These are phyloP conservation scores for Citrus sinensis DNA, from an alignment of 345 rosid species.

Conservation along the genomic window DVS_A1.0 CM039161.1:3043001-3043500, in stretches of 20 bases:
- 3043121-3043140: slow-evolving; percentile 39
- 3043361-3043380: slow-evolving; percentile 67
- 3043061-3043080: slow-evolving; percentile 79
- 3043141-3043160: slow-evolving; percentile 55
- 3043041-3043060: slow-evolving; percentile 40
- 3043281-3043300: slow-evolving; percentile 82
- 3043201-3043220: slow-evolving; percentile 74
- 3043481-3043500: slow-evolving; percentile 64
- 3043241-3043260: slow-evolving; percentile 64
- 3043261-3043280: slow-evolving; percentile 51
- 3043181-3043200: slow-evolving; percentile 89
- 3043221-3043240: slow-evolving; percentile 94
- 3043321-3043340: slow-evolving; percentile 74
- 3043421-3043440: slow-evolving; percentile 53
- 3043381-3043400: slow-evolving; percentile 60
- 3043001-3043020: slow-evolving; percentile 84
- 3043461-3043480: slow-evolving; percentile 79
- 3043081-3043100: slow-evolving; percentile 59
- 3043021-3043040: slow-evolving; percentile 66
- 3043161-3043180: slow-evolving; percentile 68
- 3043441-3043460: slow-evolving; percentile 44
- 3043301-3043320: slow-evolving; percentile 70
- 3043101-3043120: slow-evolving; percentile 63
- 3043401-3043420: slow-evolving; percentile 60
- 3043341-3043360: slow-evolving; percentile 73